Evolutionary conservation across 371 early-diverging fungal genomes (phyloP).

Genomic region (Rhizomucor pusillus): DNA sequence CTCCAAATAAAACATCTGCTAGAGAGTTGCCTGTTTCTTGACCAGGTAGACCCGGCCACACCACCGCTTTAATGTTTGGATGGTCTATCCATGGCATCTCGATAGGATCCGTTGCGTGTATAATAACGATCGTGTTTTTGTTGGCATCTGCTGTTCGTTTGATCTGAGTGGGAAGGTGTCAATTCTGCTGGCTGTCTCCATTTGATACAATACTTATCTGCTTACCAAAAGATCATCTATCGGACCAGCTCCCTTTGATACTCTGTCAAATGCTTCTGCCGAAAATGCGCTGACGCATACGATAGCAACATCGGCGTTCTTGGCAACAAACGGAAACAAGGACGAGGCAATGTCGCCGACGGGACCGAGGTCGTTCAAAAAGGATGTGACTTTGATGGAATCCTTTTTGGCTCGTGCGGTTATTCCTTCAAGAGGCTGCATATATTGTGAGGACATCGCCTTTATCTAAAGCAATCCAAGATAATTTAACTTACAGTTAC

Average conservation of each 20-base stretch:
- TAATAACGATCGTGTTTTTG: slow-evolving; percentile 49
- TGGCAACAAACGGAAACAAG: slow-evolving; percentile 14
- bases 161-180: too few relatives aligned
- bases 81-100: slow-evolving; percentile 46
- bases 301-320: slow-evolving; percentile 48
- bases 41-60: slow-evolving; percentile 42
- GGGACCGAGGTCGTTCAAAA: slow-evolving; percentile 1
- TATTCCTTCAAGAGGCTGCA: slow-evolving; percentile 38
- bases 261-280: slow-evolving; percentile 49
- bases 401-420: slow-evolving; percentile 25
- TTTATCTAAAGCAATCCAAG: too few relatives aligned
- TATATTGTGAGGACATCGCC: too few relatives aligned
- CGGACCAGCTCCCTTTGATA: neutral
- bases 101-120: slow-evolving; percentile 50
- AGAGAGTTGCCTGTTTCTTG: slow-evolving; percentile 54
- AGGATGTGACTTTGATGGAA: slow-evolving; percentile 17
- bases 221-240: too few relatives aligned
- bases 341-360: neutral
- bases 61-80: slow-evolving; percentile 44
- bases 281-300: slow-evolving; percentile 57
- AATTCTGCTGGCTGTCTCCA: too few relatives aligned
- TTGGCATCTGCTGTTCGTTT: slow-evolving; percentile 47
- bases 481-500: slow-evolving; percentile 37
- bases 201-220: too few relatives aligned
- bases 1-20: slow-evolving; percentile 51